Conservation (phyloP, 2,329 filamentous ascomycete genomes). For the Orbilia blumenaviensis region DNA sequence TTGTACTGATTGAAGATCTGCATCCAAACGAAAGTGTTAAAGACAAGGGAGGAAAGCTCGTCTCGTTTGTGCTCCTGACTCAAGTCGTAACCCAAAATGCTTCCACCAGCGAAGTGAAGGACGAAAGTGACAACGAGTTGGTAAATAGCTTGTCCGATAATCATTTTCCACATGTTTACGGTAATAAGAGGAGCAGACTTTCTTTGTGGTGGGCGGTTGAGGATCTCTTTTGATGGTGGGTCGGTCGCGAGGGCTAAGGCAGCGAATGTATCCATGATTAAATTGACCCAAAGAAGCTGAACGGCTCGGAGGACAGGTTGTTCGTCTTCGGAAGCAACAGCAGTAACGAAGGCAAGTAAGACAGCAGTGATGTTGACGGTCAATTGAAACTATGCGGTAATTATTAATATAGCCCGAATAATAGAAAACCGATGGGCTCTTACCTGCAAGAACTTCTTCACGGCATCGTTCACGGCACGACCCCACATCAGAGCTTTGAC, state of each 20-base stretch:
- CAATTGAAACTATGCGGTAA: conserved; percentile 68
- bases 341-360: conserved; percentile 71
- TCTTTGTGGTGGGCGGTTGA: conserved; percentile 66
- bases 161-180: conserved; percentile 72
- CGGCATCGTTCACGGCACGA: conserved; percentile 73
- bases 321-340: conserved; percentile 68
- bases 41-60: conserved; percentile 70
- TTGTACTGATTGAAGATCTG: conserved; percentile 73
- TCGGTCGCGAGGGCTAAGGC: conserved; percentile 73
- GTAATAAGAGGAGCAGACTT: conserved; percentile 64
- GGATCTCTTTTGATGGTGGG: conserved; percentile 68
- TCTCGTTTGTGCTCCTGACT: conserved; percentile 61
- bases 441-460: conserved; percentile 72
- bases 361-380: conserved; percentile 77
- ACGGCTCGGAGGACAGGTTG: conserved; percentile 72
- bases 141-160: conserved; percentile 70
- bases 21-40: conserved; percentile 77
- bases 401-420: not conserved
- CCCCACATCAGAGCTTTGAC: conserved; percentile 75
- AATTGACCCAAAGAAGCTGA: conserved; percentile 74
- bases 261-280: conserved; percentile 76
- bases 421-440: not conserved
- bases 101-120: conserved; percentile 70
- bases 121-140: conserved; percentile 70
- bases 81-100: conserved; percentile 66